A percentile compares a stretch with the other conserved stretches of the same genome.
These are phyloP conservation scores for Sorghum bicolor DNA, from an alignment of 176 grass and related monocot species.

Conservation along the genomic window Sorghum_bicolor_NCBIv3 NC_012870.2:5583001-5583500, in stretches of 20 bases:
- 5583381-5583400: not conserved
- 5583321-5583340: not conserved
- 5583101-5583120: not conserved
- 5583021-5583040: not conserved
- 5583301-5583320: not conserved
- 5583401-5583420: not conserved
- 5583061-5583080: not conserved
- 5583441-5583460: not conserved
- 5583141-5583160: not conserved
- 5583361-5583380: not conserved
- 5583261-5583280: not conserved
- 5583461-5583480: not conserved
- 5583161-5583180: not conserved
- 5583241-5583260: not conserved
- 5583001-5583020: not conserved
- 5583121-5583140: not conserved
- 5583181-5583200: not conserved
- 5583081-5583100: not conserved
- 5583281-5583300: not conserved
- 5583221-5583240: not conserved
- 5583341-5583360: not conserved
- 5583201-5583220: not conserved
- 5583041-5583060: not conserved
- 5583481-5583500: not conserved
- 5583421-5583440: not conserved